These are phyloP conservation scores for Spongispora temasekensis DNA, from an alignment of 1,284 basidiomycete species.

Conservation along the genomic window DNA sequence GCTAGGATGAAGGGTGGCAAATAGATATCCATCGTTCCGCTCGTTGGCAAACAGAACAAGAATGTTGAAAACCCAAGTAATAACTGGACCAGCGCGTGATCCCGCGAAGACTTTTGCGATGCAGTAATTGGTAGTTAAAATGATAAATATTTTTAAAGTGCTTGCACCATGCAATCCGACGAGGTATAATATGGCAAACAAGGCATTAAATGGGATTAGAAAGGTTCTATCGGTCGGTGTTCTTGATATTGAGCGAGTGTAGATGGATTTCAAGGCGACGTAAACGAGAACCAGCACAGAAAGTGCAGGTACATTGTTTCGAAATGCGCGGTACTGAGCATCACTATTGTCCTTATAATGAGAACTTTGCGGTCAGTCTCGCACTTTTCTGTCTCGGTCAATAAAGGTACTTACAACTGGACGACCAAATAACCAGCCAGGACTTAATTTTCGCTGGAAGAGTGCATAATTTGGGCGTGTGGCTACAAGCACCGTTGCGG, in stretches of 20 bases:
- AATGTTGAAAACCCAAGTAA: constrained; percentile 81
- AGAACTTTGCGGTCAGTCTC: constrained; percentile 2
- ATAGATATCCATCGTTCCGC: constrained; percentile 75
- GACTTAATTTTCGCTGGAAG: constrained; percentile 62
- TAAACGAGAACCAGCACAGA: constrained; percentile 51
- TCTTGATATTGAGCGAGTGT: constrained; percentile 35
- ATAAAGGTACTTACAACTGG: constrained; percentile 53
- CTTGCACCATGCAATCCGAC: constrained; percentile 87
- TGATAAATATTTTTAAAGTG: constrained; percentile 74
- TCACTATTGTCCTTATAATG: constrained; percentile 95
- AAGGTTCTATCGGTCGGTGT: constrained; percentile 37
- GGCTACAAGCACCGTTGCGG: constrained; percentile 43
- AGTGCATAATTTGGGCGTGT: constrained; percentile 73
- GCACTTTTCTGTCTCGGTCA: background rate
- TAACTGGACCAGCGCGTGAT: constrained; percentile 47
- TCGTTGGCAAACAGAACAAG: constrained; percentile 80
- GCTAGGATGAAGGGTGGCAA: constrained; percentile 54
- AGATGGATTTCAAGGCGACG: constrained; percentile 49
- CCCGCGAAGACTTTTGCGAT: constrained; percentile 54
- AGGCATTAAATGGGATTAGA: constrained; percentile 56
- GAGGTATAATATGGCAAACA: constrained; percentile 73
- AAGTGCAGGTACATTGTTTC: constrained; percentile 70
- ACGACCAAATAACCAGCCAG: constrained; percentile 71
- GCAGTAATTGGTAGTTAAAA: constrained; percentile 72
- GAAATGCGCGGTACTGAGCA: constrained; percentile 81